These are phyloP conservation scores for Herpetomonas tarakana DNA, from an alignment of 208 protist species.

Conservation along the genomic window DNA sequence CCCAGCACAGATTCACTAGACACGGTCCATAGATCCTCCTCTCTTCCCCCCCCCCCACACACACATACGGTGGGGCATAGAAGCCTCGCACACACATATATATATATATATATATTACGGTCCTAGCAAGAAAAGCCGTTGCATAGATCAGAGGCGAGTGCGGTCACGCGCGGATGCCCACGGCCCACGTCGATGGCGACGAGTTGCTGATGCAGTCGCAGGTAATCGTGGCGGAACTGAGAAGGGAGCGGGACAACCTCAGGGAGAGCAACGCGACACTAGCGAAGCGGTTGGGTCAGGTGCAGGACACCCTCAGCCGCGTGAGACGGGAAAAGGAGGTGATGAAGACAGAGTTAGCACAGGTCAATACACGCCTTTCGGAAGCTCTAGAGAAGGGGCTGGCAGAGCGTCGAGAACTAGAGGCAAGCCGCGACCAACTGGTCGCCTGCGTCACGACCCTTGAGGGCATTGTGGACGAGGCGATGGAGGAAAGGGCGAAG, in stretches of 20 bases:
- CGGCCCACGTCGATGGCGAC: too few species aligned
- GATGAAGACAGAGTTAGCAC: constrained; percentile 1
- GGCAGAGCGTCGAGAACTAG: constrained; percentile 8
- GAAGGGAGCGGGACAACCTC: background rate
- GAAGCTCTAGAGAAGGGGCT: background rate
- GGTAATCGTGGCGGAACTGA: background rate
- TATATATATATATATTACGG: background rate
- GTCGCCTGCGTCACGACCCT: background rate
- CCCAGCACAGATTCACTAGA: too few species aligned
- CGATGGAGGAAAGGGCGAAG: background rate
- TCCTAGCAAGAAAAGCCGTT: too few species aligned
- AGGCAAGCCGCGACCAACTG: background rate
- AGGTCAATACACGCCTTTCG: constrained; percentile 5
- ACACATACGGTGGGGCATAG: too few species aligned
- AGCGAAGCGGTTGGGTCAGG: constrained; percentile 6
- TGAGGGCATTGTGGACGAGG: background rate
- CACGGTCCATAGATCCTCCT: too few species aligned
- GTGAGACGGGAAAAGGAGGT: constrained; percentile 29
- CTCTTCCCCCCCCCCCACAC: too few species aligned
- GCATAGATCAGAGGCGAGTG: too few species aligned
- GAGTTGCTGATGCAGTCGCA: background rate
- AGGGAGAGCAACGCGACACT: background rate
- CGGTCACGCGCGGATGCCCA: too few species aligned
- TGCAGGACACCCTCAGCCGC: constrained; percentile 14
- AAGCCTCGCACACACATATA: too few species aligned